Percentiles rank a stretch among this genome's conserved stretches.
phyloP scores from a whole-genome alignment of 2,329 filamentous ascomycete genomes.

The Aspergillus fructus region DNA sequence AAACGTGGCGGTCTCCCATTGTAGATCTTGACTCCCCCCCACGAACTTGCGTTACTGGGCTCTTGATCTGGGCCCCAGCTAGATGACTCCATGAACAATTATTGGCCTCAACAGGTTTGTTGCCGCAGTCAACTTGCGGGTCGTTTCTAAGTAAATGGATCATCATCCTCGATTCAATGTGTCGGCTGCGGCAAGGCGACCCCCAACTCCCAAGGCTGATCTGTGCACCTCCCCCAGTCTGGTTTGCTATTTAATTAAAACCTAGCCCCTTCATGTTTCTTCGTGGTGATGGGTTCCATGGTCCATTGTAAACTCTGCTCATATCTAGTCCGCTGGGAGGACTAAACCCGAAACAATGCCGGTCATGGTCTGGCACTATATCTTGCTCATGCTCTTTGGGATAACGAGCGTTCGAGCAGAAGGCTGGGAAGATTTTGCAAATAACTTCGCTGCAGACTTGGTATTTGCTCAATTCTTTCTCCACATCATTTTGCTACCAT shows the following conservation, averaged over 20 bases:
- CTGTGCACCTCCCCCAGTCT: background rate
- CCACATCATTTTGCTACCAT: background rate
- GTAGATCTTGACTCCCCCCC: background rate
- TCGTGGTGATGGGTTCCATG: background rate
- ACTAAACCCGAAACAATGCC: background rate
- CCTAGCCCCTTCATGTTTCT: background rate
- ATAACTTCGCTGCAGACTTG: slow-evolving; percentile 41
- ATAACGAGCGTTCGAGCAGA: slow-evolving; percentile 24
- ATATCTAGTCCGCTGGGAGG: background rate
- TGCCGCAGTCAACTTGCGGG: background rate
- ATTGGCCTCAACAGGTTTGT: background rate
- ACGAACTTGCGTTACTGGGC: background rate
- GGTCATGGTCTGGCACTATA: slow-evolving; percentile 4
- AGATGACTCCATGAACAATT: background rate
- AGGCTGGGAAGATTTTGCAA: slow-evolving; percentile 39
- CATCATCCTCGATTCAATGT: background rate
- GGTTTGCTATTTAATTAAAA: background rate
- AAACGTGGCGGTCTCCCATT: slow-evolving; percentile 5
- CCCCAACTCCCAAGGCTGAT: slow-evolving; percentile 11
- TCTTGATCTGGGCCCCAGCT: background rate
- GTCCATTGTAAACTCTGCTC: background rate
- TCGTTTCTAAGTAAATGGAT: background rate
- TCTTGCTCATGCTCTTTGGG: slow-evolving; percentile 16
- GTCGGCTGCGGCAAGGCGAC: slow-evolving; percentile 1
- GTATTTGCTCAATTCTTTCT: slow-evolving; percentile 21